phyloP scores from a whole-genome alignment of 345 rosid species.

The Psidium friedrichsthalianum region DNA sequence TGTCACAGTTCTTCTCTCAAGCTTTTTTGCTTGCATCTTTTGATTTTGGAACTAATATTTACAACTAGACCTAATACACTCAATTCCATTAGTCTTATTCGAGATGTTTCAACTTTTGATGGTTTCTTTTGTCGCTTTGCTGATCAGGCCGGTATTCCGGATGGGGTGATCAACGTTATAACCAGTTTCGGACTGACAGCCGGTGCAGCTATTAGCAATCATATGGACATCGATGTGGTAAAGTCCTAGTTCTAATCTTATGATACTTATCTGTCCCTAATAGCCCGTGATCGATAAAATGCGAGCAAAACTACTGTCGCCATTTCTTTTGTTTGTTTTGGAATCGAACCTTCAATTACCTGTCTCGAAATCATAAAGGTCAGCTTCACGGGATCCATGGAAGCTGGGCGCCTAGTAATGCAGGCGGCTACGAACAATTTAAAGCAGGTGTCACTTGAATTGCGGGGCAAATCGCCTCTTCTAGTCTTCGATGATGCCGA shows the following conservation, averaged over 20 bases:
- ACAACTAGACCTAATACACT: not conserved
- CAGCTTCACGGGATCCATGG: slow-evolving; percentile 74
- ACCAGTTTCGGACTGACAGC: slow-evolving; percentile 68
- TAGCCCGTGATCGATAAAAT: too few relatives aligned
- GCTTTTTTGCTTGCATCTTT: not conserved
- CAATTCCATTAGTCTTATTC: not conserved
- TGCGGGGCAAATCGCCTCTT: slow-evolving; percentile 89
- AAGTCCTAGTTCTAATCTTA: not conserved
- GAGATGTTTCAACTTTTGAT: not conserved
- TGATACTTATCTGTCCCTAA: not conserved
- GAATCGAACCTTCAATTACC: not conserved
- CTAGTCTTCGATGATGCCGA: slow-evolving; percentile 75
- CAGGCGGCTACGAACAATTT: slow-evolving; percentile 69
- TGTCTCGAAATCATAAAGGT: slow-evolving; percentile 20
- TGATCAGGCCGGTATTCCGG: slow-evolving; percentile 63
- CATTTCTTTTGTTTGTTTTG: too few relatives aligned
- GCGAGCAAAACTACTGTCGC: not conserved
- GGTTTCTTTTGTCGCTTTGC: not conserved
- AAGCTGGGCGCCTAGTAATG: slow-evolving; percentile 62
- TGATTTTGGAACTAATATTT: not conserved
- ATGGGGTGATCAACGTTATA: slow-evolving; percentile 69
- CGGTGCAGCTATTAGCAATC: slow-evolving; percentile 65
- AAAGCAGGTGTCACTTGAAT: slow-evolving; percentile 60
- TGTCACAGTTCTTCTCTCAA: too few relatives aligned
- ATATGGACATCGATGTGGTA: slow-evolving; percentile 77